phyloP scores from a whole-genome alignment of 108 stramenopile genomes.

The Aurantiochytrium sp. region DNA sequence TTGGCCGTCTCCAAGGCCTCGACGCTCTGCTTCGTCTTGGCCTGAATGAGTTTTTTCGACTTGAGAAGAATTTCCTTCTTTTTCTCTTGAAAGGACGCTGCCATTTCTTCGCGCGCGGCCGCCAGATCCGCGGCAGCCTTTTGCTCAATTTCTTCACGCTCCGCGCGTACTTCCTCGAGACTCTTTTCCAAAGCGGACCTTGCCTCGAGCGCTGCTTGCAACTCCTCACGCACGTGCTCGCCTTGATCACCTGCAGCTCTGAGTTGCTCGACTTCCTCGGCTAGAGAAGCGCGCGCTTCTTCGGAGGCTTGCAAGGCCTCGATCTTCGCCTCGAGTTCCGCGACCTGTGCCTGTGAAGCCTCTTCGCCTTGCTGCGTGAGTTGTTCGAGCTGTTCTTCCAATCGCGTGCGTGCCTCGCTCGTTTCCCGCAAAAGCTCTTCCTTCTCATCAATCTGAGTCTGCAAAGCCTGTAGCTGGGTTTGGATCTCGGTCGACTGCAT shows the following conservation, averaged over 20 bases:
- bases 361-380: background rate
- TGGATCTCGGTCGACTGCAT: background rate
- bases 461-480: background rate
- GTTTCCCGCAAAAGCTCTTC: background rate
- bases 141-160: background rate
- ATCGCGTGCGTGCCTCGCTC: no score
- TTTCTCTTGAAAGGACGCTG: background rate
- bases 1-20: background rate
- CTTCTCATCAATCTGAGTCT: background rate
- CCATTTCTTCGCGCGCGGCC: background rate
- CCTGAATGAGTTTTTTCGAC: background rate
- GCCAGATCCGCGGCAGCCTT: background rate
- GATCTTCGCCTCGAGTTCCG: background rate
- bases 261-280: background rate
- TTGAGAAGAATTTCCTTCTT: background rate
- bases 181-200: background rate
- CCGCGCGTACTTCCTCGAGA: background rate
- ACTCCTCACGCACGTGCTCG: background rate
- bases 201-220: background rate
- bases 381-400: no score
- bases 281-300: background rate
- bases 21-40: background rate
- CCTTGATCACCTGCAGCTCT: background rate
- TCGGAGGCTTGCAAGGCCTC: background rate
- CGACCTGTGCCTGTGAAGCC: background rate